A percentile compares a stretch with the other conserved stretches of the same genome.
Evolutionary conservation across 495 filamentous ascomycete species (phyloP).

Genomic region (Talaromyces adpressus): DNA sequence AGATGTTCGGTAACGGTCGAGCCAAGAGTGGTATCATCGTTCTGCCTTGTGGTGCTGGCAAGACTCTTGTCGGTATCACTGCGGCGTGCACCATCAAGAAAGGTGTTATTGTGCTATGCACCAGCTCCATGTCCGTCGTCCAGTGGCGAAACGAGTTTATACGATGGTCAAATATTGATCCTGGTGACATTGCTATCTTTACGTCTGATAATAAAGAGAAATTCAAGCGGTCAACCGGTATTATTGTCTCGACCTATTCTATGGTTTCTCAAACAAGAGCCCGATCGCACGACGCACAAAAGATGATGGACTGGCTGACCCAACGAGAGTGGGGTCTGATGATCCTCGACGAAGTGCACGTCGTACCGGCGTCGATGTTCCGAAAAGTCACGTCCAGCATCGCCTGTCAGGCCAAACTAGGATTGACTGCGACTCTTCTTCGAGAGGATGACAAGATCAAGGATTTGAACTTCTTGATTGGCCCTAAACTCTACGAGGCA

Average conservation of each 20-base stretch:
- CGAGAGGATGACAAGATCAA: slow-evolving; percentile 98
- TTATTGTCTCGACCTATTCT: slow-evolving; percentile 95
- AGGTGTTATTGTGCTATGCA: slow-evolving; percentile 88
- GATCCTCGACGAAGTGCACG: slow-evolving; percentile 97
- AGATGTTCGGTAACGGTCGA: slow-evolving; percentile 98
- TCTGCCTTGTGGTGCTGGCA: slow-evolving; percentile 91
- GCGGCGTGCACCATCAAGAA: slow-evolving; percentile 98
- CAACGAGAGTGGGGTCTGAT: slow-evolving; percentile 96
- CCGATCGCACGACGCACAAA: slow-evolving; percentile 84
- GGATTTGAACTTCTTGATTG: slow-evolving; percentile 95
- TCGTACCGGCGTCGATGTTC: slow-evolving; percentile 94
- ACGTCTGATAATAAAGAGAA: slow-evolving; percentile 89
- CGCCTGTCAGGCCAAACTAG: slow-evolving; percentile 93
- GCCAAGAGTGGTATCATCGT: slow-evolving; percentile 98
- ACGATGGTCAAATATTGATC: slow-evolving; percentile 96
- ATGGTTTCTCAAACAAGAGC: slow-evolving; percentile 91
- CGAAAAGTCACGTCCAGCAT: slow-evolving; percentile 85
- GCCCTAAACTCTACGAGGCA: slow-evolving; percentile 94
- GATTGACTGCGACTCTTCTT: slow-evolving; percentile 87
- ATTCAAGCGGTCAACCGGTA: slow-evolving; percentile 83
- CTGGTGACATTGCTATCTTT: slow-evolving; percentile 88
- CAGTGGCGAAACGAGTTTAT: slow-evolving; percentile 96
- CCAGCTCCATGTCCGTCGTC: slow-evolving; percentile 93
- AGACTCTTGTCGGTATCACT: slow-evolving; percentile 94
- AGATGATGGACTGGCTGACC: slow-evolving; percentile 95